Base-by-base conservation (phyloP, 306 rosid genomes). In the Leucaena leucocephala region DNA sequence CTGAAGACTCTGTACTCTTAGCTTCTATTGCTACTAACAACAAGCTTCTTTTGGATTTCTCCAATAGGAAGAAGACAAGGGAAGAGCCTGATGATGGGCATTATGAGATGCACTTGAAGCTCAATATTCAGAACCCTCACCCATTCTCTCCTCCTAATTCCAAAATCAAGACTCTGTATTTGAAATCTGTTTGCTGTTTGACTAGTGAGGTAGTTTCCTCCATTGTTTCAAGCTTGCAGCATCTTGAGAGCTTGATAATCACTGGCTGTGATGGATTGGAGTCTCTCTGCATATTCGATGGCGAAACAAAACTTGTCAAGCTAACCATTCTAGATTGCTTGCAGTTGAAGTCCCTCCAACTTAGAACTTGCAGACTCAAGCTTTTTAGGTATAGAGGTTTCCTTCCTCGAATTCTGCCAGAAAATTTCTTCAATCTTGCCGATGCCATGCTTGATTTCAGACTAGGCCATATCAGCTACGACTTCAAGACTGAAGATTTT, bases 381-480 rank as follows among this genome's bases (percentile, higher is more conserved):
- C 76, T 79, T 33, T 90, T 94, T 79, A 72, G 72, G 4, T 90
- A 76, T 21, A 59, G 90, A 38, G 97, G 98, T 15, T 76, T 58
- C 11, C 90, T 90, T 71, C 97, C 98, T 43, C 19, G 16, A 76
- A 85, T 94, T 80, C 43, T 43, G 78, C 87, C 87, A 6, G 87
- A 88, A 72, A 49, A 73, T 55, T 97, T 91, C 78, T 93, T 91
- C 84, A 93, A 93, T 76, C 76, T 93, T 58, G 80, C 72, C 61
- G 85, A 87, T 81, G 95, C 91, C 70, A 86, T 86, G 92, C 88
- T 93, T 68, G 97, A 91, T 84, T 88, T 84, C 84, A 88, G 93
- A 85, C 72, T 80, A 34, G 97, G 93, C 58, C 89, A 80, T 0
- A 46, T 81, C 16, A 33, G 75, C 69, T 65, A 35, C 4, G 14